Conservation (phyloP, 2,329 filamentous ascomycete species). For the Ophiognomonia clavigignenti-juglandacearum region DNA sequence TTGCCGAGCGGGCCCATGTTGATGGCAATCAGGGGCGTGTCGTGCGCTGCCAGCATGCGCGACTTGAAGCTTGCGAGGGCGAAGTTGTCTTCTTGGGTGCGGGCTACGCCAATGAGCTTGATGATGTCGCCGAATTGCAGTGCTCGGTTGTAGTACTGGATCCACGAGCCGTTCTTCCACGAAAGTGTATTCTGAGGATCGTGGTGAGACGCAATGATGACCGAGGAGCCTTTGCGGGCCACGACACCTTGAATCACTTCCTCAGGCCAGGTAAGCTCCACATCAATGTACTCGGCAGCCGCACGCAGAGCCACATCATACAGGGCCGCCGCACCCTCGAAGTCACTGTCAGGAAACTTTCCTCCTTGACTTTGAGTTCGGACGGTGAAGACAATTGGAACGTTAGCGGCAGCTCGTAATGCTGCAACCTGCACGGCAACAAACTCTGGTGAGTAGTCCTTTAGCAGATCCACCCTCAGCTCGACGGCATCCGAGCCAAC, state of each 20-base stretch:
- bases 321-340: slow-evolving; percentile 66
- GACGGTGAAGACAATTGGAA: slow-evolving; percentile 90
- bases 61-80: slow-evolving; percentile 76
- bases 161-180: slow-evolving; percentile 92
- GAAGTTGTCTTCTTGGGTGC: slow-evolving; percentile 77
- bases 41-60: slow-evolving; percentile 66
- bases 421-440: slow-evolving; percentile 77
- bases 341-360: slow-evolving; percentile 72
- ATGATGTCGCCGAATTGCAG: slow-evolving; percentile 88
- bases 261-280: slow-evolving; percentile 83
- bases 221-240: slow-evolving; percentile 64
- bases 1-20: slow-evolving; percentile 92
- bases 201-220: slow-evolving; percentile 93
- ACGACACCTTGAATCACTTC: slow-evolving; percentile 66
- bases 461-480: slow-evolving; percentile 83
- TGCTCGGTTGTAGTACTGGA: slow-evolving; percentile 82
- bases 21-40: slow-evolving; percentile 84
- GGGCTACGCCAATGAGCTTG: slow-evolving; percentile 85
- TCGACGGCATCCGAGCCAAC: slow-evolving; percentile 92
- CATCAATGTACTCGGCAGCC: slow-evolving; percentile 86
- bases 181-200: slow-evolving; percentile 74
- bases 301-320: slow-evolving; percentile 76
- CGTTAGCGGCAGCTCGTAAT: slow-evolving; percentile 63
- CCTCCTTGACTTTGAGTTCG: slow-evolving; percentile 84
- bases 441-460: slow-evolving; percentile 71